A percentile compares a stretch with the other conserved stretches of the same genome.
Evolutionary conservation across 2,329 filamentous ascomycete genomes (phyloP).

Genomic region (Grosmannia huntii): DNA sequence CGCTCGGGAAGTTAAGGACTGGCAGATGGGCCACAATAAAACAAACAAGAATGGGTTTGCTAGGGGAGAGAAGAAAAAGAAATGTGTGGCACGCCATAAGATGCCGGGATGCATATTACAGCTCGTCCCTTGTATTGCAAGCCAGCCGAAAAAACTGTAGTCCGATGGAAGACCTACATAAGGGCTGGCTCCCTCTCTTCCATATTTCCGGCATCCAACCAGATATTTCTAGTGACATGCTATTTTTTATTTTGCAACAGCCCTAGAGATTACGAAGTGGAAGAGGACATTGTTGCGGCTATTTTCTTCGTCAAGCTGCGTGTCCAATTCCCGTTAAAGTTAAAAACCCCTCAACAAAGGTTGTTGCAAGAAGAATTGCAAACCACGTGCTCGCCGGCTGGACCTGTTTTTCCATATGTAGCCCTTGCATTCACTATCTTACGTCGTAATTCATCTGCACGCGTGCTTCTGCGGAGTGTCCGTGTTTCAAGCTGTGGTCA

Average conservation of each 20-base stretch:
- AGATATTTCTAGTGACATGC: too few species aligned
- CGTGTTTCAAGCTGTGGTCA: background rate
- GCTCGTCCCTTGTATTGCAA: too few species aligned
- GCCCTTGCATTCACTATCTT: background rate
- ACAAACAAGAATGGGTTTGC: too few species aligned
- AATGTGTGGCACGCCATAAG: background rate
- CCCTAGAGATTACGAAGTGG: too few species aligned
- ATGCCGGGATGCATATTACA: too few species aligned
- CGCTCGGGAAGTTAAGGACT: background rate
- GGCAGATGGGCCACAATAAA: background rate
- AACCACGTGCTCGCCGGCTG: background rate
- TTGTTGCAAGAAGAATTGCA: background rate
- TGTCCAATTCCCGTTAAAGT: background rate
- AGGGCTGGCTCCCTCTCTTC: too few species aligned
- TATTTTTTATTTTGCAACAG: too few species aligned
- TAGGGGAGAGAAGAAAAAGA: background rate
- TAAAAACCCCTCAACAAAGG: background rate
- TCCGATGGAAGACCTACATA: too few species aligned
- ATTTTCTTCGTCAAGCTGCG: background rate
- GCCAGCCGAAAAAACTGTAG: too few species aligned
- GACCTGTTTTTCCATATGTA: background rate
- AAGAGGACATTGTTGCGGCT: too few species aligned
- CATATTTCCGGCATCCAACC: too few species aligned
- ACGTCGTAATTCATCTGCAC: background rate
- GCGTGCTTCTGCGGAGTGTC: background rate